Evolutionary conservation across 2,329 filamentous ascomycete genomes (phyloP), one percentile per base, ranked within the genome.

Genomic region (Talaromyces sp.): DNA sequence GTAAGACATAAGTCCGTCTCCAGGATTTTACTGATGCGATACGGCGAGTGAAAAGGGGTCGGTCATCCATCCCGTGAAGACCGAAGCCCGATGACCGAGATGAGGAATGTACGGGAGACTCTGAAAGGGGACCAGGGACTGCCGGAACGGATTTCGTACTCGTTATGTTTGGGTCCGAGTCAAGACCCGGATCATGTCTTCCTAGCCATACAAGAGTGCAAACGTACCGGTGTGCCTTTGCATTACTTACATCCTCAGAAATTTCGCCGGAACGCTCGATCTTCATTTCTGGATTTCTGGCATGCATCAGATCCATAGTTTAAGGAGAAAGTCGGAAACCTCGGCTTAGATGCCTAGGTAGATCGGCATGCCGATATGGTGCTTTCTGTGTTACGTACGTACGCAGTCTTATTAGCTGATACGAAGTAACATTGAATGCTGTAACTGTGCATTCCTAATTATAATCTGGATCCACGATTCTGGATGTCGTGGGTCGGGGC

Each of bases 351-450:
- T 35, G 15, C 31, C 31, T 10, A 56, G n/a, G 52, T 56, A 37
- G 52, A 56, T 37, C 52, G 52, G 52, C 52, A 56, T 56, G 52
- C 52, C 52, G 52, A 56, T 37, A 15, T 37, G 33, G 13, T 35
- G 22, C 49, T 11, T 4, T 33, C 27, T 37, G 22, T 5, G 31
- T 54, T 25, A 56, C 52, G 31, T 56, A 10, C 52, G 52, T 37
- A 37, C 9, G 33, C 33, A 39, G 17, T 35, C 4, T 54, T 31
- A 13, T 27, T 11, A 35, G 27, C 50, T 33, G n/a, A 31, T 54
- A 52, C 17, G 8, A 7, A 19, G 13, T 52, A 15, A 27, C 15
- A 6, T 17, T 49, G 13, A 17, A 31, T 8, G 27, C 27, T 35
- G 50, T 37, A 22, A 22, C 22, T 22, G 25, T 56, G n/a, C 15